Percentiles rank a stretch among this genome's conserved stretches.
Evolutionary conservation across 495 filamentous ascomycete species (phyloP).

Genomic region (Neohortaea acidophila): DNA sequence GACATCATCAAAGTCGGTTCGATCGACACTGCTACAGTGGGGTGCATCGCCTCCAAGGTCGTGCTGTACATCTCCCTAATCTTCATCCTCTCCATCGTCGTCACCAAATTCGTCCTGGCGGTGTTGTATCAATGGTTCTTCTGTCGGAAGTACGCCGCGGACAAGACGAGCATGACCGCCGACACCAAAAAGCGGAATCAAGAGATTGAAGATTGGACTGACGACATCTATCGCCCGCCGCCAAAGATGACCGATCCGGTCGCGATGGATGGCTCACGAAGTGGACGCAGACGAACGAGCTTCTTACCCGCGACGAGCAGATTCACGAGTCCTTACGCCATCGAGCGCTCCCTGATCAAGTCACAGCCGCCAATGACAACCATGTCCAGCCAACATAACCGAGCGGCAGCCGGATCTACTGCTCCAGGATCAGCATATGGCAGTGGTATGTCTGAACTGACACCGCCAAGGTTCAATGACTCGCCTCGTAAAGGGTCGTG

Average conservation of each 20-base stretch:
- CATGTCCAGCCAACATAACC: constrained; percentile 88
- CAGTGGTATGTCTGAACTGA: constrained; percentile 51
- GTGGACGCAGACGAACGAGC: constrained; percentile 51
- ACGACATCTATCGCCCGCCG: constrained; percentile 88
- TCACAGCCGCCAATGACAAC: constrained; percentile 57
- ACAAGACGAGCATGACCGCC: constrained; percentile 52
- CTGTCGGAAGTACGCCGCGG: constrained; percentile 61
- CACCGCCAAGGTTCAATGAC: constrained; percentile 38
- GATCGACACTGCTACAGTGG: constrained; percentile 89
- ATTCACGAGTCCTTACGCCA: constrained; percentile 85
- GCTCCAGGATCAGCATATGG: no score
- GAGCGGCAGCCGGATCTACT: no score
- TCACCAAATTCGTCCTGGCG: constrained; percentile 77
- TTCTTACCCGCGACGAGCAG: constrained; percentile 77
- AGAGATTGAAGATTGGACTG: constrained; percentile 96
- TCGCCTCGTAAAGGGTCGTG: no score
- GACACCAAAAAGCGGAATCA: constrained; percentile 68
- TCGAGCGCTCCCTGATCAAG: constrained; percentile 39
- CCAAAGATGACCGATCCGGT: constrained; percentile 59
- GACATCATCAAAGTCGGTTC: constrained; percentile 92
- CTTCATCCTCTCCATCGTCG: constrained; percentile 83
- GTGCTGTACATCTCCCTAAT: constrained; percentile 89
- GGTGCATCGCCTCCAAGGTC: constrained; percentile 93
- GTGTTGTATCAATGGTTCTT: constrained; percentile 92
- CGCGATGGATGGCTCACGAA: constrained; percentile 38